Evolutionary conservation across 768 basidiomycete species (phyloP), one percentile per base, ranked within the genome.

Genomic region (Mycena olivaceomarginata): DNA sequence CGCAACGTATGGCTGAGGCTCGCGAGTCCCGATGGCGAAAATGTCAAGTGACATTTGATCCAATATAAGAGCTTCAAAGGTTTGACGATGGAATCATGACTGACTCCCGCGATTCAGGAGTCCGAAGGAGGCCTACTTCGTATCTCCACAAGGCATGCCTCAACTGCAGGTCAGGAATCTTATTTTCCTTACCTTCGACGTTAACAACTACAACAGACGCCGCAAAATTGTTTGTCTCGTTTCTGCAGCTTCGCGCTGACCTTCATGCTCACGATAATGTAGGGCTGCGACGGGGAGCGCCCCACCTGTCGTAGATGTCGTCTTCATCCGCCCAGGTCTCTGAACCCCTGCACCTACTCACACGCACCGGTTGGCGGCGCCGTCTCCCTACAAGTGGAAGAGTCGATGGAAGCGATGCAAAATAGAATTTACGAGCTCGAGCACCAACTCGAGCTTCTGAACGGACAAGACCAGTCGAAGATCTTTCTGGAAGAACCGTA

Each of bases 221-320:
- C 72, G 72, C 2, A 73, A 73, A 51, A 59, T 67, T 39, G 72
- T 66, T 5, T 18, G 72, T 56, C 4, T 8, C 2, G 1, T 9
- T 37, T 45, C 18, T 2, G 9, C 15, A 2, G 18, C 18, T 16
- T 16, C n/a, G 15, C 5, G 12, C 8, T 53, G 20, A n/a, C 39
- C 12, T 5, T 22, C 45, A 37, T 6, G 51, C 43, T 45, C 43
- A 45, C 20, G 6, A 2, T 11, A 16, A 7, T 31, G 7, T 5
- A 73, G 72, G n/a, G 72, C 53, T 73, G 72, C 53, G 72, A 73
- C 31, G 72, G 63, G 13, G 72, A 73, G 20, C 66, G 72, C 25
- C 72, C 72, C 2, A 25, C 67, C 6, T 73, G 72, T 46, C 53
- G 25, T 46, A 64, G 53, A n/a, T 73, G 72, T 66, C 72, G 72